Conservation (phyloP, 2,329 filamentous ascomycete genomes). For the Fusarium siculi region DNA sequence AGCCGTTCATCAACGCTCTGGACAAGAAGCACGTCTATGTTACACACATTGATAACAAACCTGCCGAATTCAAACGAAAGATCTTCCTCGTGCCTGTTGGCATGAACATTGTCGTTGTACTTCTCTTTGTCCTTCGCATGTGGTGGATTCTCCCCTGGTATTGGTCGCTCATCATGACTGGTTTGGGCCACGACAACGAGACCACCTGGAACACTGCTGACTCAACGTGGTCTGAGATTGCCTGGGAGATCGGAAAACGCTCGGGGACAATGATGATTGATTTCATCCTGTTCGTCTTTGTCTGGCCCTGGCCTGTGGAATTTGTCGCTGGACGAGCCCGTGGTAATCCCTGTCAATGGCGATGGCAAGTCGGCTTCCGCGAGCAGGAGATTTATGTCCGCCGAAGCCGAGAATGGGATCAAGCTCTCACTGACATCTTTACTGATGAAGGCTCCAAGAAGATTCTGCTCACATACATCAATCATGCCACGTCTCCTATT, state of each 20-base stretch:
- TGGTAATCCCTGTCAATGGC: constrained; percentile 76
- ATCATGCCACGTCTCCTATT: constrained; percentile 74
- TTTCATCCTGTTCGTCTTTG: constrained; percentile 73
- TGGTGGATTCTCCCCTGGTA: constrained; percentile 79
- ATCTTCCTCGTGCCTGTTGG: constrained; percentile 83
- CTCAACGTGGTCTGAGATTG: constrained; percentile 66
- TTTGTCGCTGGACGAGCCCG: constrained; percentile 71
- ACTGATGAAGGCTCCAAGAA: constrained; percentile 62
- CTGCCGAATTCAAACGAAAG: constrained; percentile 77
- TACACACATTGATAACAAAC: constrained; percentile 81
- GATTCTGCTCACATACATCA: constrained; percentile 70
- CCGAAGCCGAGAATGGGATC: constrained; percentile 78
- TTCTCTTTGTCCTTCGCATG: constrained; percentile 74
- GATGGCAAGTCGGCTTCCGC: constrained; percentile 79
- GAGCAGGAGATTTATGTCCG: constrained; percentile 84
- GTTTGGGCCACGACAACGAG: constrained; percentile 73
- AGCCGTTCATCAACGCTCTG: constrained; percentile 74
- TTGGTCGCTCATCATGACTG: constrained; percentile 70
- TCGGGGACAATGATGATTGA: constrained; percentile 77
- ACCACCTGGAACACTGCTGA: constrained; percentile 70
- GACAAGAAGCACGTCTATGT: constrained; percentile 81
- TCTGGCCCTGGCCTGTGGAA: constrained; percentile 78
- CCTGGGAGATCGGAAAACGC: constrained; percentile 67
- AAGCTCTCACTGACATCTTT: constrained; percentile 65
- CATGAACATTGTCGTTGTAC: constrained; percentile 76